These are phyloP conservation scores for Cyberlindnera sargentensis DNA, from an alignment of 805 yeast species.

Conservation along the genomic window DNA sequence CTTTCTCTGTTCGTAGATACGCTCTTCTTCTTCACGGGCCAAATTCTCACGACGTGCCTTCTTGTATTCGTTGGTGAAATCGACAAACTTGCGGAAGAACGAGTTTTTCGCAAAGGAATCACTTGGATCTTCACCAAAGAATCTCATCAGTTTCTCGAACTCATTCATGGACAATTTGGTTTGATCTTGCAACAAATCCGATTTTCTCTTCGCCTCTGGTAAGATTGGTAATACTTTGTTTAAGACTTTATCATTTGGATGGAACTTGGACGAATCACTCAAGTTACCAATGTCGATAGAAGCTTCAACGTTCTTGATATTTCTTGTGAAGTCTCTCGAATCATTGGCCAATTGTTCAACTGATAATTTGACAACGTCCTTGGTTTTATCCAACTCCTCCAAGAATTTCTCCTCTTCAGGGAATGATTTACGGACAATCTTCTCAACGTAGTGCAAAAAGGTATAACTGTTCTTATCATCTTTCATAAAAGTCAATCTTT, in stretches of 20 bases:
- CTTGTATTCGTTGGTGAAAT: slow-evolving; percentile 54
- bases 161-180: slow-evolving; percentile 42
- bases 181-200: slow-evolving; percentile 44
- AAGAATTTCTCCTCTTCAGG: slow-evolving; percentile 58
- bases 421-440: slow-evolving; percentile 54
- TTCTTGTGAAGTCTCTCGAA: slow-evolving; percentile 44
- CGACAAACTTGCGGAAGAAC: slow-evolving; percentile 55
- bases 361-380: slow-evolving; percentile 51
- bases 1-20: slow-evolving; percentile 59
- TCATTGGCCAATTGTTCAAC: slow-evolving; percentile 58
- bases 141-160: slow-evolving; percentile 54
- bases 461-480: slow-evolving; percentile 61
- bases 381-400: slow-evolving; percentile 48
- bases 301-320: slow-evolving; percentile 43
- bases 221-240: slow-evolving; percentile 45
- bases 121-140: slow-evolving; percentile 62
- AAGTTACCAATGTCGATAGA: slow-evolving; percentile 57
- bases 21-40: slow-evolving; percentile 59
- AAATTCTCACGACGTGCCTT: slow-evolving; percentile 60
- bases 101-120: slow-evolving; percentile 48
- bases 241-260: slow-evolving; percentile 59
- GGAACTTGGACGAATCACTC: slow-evolving; percentile 54
- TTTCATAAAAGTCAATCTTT: slow-evolving; percentile 63
- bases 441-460: slow-evolving; percentile 69
- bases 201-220: slow-evolving; percentile 48